A percentile compares a stretch with the other conserved stretches of the same genome.
phyloP scores from a whole-genome alignment of 768 basidiomycete species.

The Termitomyces bulborhizus region DNA sequence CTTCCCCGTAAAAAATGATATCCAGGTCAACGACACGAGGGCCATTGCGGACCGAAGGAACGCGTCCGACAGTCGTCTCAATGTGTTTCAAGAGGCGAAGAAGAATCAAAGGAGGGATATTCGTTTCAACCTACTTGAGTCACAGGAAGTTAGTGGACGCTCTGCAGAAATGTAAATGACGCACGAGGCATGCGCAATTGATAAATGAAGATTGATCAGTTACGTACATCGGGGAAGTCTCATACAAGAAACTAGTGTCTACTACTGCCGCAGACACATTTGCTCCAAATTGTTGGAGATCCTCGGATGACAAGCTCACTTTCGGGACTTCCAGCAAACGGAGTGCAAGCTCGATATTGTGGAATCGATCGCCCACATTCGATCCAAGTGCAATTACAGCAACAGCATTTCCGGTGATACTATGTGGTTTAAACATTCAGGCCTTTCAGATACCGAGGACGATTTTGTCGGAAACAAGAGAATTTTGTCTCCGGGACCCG shows the following conservation, averaged over 20 bases:
- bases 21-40: slow-evolving; percentile 91
- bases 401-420: slow-evolving; percentile 17
- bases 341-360: slow-evolving; percentile 76
- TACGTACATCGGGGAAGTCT: slow-evolving; percentile 95
- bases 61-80: slow-evolving; percentile 71
- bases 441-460: not conserved
- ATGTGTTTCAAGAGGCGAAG: slow-evolving; percentile 64
- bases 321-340: slow-evolving; percentile 55
- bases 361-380: slow-evolving; percentile 84
- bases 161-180: slow-evolving; percentile 21
- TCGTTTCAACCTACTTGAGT: slow-evolving; percentile 67
- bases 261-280: slow-evolving; percentile 36
- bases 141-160: not conserved
- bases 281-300: slow-evolving; percentile 7
- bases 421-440: not conserved
- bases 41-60: slow-evolving; percentile 75
- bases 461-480: not conserved
- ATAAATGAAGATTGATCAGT: slow-evolving; percentile 83
- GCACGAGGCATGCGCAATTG: slow-evolving; percentile 87
- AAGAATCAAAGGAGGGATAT: slow-evolving; percentile 51
- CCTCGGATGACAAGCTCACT: slow-evolving; percentile 17
- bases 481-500: not conserved
- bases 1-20: slow-evolving; percentile 66
- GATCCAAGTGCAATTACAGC: slow-evolving; percentile 83
- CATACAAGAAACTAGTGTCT: slow-evolving; percentile 87